Evolutionary conservation across 106 monocot species (phyloP).

Genomic region (Allium sativum): DNA sequence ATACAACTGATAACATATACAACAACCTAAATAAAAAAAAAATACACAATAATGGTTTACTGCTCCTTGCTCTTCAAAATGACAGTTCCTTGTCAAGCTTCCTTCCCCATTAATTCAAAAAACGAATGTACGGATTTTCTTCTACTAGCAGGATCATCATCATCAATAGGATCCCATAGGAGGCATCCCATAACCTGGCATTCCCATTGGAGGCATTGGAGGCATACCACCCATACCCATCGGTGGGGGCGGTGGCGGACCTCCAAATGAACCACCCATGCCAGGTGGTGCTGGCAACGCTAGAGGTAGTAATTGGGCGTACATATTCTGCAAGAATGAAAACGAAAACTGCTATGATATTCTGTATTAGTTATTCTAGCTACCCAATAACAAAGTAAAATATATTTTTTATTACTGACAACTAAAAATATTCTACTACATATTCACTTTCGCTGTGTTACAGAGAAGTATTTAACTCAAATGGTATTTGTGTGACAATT

Average conservation of each 20-base stretch:
- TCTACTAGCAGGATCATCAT: background rate
- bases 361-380: no score
- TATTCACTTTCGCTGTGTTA: no score
- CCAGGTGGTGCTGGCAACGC: constrained; percentile 89
- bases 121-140: background rate
- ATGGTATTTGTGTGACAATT: no score
- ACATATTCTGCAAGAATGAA: constrained; percentile 74
- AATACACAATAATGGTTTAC: constrained; percentile 9
- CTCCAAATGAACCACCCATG: constrained; percentile 34
- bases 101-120: background rate
- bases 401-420: no score
- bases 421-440: no score
- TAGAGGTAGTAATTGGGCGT: constrained; percentile 89
- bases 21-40: constrained; percentile 11
- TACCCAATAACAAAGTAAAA: no score
- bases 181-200: constrained; percentile 42
- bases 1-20: constrained; percentile 6
- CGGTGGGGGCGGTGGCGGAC: constrained; percentile 37
- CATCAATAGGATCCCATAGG: constrained; percentile 59
- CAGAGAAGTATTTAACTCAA: no score
- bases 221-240: constrained; percentile 82
- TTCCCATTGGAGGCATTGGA: constrained; percentile 35
- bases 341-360: no score
- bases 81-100: background rate
- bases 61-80: constrained; percentile 1